phyloP scores from a whole-genome alignment of 2,329 filamentous ascomycete genomes.

The Xylaria sp. region DNA sequence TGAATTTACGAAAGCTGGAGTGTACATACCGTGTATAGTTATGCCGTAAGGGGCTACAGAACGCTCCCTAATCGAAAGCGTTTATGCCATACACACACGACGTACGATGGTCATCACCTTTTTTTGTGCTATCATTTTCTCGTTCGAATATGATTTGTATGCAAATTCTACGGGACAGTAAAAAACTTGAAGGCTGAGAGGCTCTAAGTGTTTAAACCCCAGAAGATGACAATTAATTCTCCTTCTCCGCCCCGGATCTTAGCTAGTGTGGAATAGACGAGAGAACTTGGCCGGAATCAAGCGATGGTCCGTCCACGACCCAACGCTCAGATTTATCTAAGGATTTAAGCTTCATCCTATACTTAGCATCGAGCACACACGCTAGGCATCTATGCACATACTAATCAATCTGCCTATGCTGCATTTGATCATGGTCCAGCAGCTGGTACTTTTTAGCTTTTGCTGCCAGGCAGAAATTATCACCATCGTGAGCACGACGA shows the following conservation, averaged over 20 bases:
- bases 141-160: neutral
- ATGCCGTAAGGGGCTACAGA: neutral
- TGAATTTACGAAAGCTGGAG: slow-evolving; percentile 5
- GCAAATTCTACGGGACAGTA: neutral
- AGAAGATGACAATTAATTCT: slow-evolving; percentile 22
- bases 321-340: slow-evolving; percentile 1
- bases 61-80: neutral
- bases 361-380: neutral
- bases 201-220: neutral
- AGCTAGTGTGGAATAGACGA: slow-evolving; percentile 1
- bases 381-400: neutral
- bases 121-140: neutral
- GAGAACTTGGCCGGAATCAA: slow-evolving; percentile 1
- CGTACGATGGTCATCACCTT: neutral
- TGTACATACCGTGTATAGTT: neutral
- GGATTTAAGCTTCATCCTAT: slow-evolving; percentile 28
- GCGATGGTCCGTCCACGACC: slow-evolving; percentile 10
- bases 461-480: slow-evolving; percentile 3
- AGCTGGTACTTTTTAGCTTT: slow-evolving; percentile 5
- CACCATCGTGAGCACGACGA: neutral
- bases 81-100: slow-evolving; percentile 17
- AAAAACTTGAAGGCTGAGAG: slow-evolving; percentile 9
- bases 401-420: neutral
- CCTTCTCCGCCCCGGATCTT: slow-evolving; percentile 13
- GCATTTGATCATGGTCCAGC: slow-evolving; percentile 17